These are phyloP conservation scores for Leccinum sublutescens DNA, from an alignment of 768 basidiomycete genomes.

Conservation along the genomic window DNA sequence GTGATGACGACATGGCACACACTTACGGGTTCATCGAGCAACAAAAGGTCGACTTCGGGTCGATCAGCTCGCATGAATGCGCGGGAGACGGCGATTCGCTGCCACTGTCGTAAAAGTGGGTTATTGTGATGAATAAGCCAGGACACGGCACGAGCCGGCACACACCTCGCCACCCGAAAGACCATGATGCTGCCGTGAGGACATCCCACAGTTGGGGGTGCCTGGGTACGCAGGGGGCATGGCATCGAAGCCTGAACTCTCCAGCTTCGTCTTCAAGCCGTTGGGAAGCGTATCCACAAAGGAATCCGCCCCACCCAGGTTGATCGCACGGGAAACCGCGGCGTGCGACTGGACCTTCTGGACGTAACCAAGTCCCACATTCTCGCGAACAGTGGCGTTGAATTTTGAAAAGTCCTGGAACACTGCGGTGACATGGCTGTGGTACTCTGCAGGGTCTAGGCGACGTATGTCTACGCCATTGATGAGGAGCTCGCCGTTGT, in stretches of 20 bases:
- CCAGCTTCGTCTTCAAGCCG: conserved; percentile 72
- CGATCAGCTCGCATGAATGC: conserved; percentile 82
- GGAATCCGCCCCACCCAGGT: conserved; percentile 65
- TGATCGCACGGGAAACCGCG: conserved; percentile 63
- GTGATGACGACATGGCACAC: conserved; percentile 3
- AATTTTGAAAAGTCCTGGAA: conserved; percentile 87
- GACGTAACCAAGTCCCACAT: conserved; percentile 82
- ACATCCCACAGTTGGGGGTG: conserved; percentile 29
- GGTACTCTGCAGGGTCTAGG: conserved; percentile 67
- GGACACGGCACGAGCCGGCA: conserved; percentile 4
- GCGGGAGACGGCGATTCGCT: conserved; percentile 80
- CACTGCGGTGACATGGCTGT: conserved; percentile 72
- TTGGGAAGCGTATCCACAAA: conserved; percentile 65
- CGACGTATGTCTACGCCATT: conserved; percentile 69
- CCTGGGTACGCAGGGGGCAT: conserved; percentile 36
- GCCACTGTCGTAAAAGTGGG: conserved; percentile 57
- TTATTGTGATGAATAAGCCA: conserved; percentile 15
- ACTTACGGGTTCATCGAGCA: conserved; percentile 84
- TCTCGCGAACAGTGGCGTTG: conserved; percentile 73
- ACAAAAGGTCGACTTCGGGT: conserved; percentile 71
- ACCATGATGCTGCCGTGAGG: conserved; percentile 51
- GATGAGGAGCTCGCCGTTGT: conserved; percentile 63
- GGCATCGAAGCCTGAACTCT: conserved; percentile 57
- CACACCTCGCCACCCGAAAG: conserved; percentile 84
- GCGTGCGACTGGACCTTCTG: conserved; percentile 54